Conservation (phyloP, 805 yeast genomes). For the Yarrowia sp. region DNA sequence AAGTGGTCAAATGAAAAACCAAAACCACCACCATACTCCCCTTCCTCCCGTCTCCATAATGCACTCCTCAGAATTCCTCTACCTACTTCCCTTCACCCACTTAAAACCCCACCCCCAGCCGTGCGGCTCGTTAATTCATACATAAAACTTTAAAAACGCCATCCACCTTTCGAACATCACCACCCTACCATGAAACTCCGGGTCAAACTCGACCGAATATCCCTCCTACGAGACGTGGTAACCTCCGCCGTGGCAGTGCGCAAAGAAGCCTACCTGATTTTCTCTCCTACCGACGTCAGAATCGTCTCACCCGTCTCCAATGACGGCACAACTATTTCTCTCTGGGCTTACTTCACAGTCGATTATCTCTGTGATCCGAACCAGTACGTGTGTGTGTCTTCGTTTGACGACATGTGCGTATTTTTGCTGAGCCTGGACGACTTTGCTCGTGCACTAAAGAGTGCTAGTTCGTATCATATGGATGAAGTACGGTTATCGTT, state of each 20-base stretch:
- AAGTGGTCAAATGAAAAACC: background rate
- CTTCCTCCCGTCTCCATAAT: too few species aligned
- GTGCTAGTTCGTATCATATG: conserved; percentile 16
- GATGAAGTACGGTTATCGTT: background rate
- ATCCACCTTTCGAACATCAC: background rate
- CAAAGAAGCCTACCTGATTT: conserved; percentile 7
- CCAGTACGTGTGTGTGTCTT: conserved; percentile 2
- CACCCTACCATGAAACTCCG: background rate
- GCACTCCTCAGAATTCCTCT: too few species aligned
- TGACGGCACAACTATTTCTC: conserved; percentile 7
- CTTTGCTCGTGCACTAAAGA: conserved; percentile 5
- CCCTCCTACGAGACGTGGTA: background rate
- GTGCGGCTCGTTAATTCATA: background rate
- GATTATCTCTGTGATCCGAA: background rate
- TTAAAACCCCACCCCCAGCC: too few species aligned
- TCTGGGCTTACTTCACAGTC: background rate
- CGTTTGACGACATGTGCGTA: conserved; percentile 7
- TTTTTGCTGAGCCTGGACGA: conserved; percentile 16
- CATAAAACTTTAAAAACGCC: background rate
- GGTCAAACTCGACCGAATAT: conserved; percentile 8
- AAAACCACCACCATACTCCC: background rate
- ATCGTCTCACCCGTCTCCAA: conserved; percentile 15
- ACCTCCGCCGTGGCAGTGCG: background rate
- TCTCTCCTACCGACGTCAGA: background rate
- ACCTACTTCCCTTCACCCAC: too few species aligned